Base-by-base conservation (phyloP, 129 eudicot genomes). In the Deinandra increscens region DNA sequence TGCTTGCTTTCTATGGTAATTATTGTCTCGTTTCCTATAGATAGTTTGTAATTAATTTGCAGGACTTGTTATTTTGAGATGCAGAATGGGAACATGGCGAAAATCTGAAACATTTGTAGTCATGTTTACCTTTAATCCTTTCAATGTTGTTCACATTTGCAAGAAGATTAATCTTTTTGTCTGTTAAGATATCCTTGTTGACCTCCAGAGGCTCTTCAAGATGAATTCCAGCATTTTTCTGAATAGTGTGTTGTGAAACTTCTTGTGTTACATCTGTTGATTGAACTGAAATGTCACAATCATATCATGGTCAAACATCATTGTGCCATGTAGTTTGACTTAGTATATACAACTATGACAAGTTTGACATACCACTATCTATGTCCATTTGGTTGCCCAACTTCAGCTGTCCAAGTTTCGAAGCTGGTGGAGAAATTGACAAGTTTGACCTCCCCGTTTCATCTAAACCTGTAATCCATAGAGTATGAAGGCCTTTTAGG, bases 1-100 rank as follows among this genome's bases (percentile, higher is more conserved):
- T 81, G 76, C 50, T 61, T 78, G 67, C 23, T 66, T 37, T 41
- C 83, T 17, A 79, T 81, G 19, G 71, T 54, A 64, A 85, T 67
- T 66, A 79, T 48, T 0, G 83, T 66, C 53, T 85, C 83, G 55
- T 60, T 79, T 64, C 74, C 56, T 9, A 14, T 6, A 6, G n/a
- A 23, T 12, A 12, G 62, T 55, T 4, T 6, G 59, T 59, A 66
- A 37, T 48, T 59, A 66, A 37, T 48, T 76, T 59, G 54, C 31
- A 36, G 42, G 31, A 15, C 49, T n/a, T 9, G 37, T 36, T 7
- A 62, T 59, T 43, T 76, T 68, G 58, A 55, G 62, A 55, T 12
- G 17, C 3, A 23, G 4, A 12, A 55, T 12, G 0, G 15, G 3
- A 51, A 11, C 36, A 22, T 55, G 17, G 1, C 31, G 31, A 26